Base-by-base conservation (phyloP, 257 asterid genomes). In the Euphrasia confusa region DNA sequence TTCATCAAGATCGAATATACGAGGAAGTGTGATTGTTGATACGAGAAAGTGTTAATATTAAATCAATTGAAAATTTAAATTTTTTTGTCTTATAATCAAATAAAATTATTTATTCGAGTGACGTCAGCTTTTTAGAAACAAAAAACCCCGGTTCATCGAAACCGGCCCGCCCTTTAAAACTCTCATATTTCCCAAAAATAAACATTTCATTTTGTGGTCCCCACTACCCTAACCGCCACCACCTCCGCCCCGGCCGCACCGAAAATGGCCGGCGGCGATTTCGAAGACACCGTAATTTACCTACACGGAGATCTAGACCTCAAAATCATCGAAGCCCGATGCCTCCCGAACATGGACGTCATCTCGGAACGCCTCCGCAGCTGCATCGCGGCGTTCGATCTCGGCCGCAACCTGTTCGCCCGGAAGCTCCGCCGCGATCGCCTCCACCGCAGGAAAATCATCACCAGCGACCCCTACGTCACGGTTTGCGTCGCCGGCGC, bases 251-350 rank as follows among this genome's bases (percentile, higher is more conserved):
- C 58, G 32, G 30, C 58, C 32, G n/a, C 7, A 7, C 10, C 32
- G 0, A 40, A 8, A 39, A 88, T 88, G 96, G 75, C 80, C 70
- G 81, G 70, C 61, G 78, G 72, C 7, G 32, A 66, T 54, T 18
- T 58, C 2, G 63, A 64, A 5, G 55, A 53, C 30, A 10, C 47
- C 12, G 21, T 42, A 5, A 67, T 72, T 0, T 78, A 77, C 67
- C 93, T 92, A 35, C 99, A 92, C 39, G 99, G 99, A 8, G 95
- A 89, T 69, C 83, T 92, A 27, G 99, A 92, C 75, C 82, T 92
- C 18, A 77, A 73, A 35, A 82, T 92, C 58, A 58, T 84, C 18
- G 95, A 92, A 64, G 99, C 96, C 7, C 92, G 97, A 26, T 58
- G 72, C 10, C 78, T 92, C 64, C 99, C 97, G 13, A 92, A 92